Percentiles rank a stretch among this genome's conserved stretches.
These are phyloP conservation scores for Nakataea oryzae DNA, from an alignment of 2,329 filamentous ascomycete genomes.

Conservation along the genomic window DNA sequence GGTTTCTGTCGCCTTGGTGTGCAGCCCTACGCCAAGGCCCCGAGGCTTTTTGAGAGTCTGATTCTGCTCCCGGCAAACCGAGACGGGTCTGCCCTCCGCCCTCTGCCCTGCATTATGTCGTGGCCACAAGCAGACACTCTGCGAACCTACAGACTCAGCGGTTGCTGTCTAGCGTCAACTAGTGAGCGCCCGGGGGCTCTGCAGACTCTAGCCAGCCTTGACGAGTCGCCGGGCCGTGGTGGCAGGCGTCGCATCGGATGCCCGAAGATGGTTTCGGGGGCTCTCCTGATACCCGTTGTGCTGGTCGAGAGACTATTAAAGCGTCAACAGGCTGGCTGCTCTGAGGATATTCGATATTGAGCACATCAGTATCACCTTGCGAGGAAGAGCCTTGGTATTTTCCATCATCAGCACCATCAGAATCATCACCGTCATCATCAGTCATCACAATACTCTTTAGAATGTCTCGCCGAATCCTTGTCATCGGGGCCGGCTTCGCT, in stretches of 20 bases:
- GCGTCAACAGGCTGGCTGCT: background rate
- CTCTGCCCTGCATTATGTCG: background rate
- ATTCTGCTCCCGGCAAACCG: background rate
- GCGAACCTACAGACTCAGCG: no score
- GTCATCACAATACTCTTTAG: background rate
- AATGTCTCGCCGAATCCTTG: background rate
- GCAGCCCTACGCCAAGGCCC: no score
- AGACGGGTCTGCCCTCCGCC: background rate
- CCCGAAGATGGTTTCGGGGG: background rate
- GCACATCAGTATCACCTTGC: background rate
- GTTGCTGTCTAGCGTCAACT: no score
- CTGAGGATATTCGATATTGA: background rate
- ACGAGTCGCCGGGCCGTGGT: background rate
- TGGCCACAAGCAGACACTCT: no score
- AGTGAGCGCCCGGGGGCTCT: no score
- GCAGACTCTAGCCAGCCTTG: background rate
- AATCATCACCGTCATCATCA: background rate
- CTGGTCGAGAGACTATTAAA: background rate
- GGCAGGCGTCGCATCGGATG: background rate
- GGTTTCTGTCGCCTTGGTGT: background rate
- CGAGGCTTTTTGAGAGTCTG: no score
- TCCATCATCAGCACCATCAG: background rate
- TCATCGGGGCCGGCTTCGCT: conserved; percentile 1
- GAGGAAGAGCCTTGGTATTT: no score
- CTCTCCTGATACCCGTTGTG: background rate